phyloP scores from a whole-genome alignment of 2,329 filamentous ascomycete species.

The Alternaria brassicae region DNA sequence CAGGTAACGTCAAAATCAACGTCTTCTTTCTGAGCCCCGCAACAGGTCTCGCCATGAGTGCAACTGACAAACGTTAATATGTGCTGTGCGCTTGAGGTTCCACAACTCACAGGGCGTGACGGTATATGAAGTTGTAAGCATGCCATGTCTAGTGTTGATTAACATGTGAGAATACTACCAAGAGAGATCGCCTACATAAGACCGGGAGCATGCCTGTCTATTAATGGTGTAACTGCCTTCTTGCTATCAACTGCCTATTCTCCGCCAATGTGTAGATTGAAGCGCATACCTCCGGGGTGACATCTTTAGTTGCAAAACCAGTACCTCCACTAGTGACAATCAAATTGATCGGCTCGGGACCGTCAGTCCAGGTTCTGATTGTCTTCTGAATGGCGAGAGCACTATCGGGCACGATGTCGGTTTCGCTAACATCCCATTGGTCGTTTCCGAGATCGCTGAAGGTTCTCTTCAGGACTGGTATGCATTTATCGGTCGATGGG shows the following conservation, averaged over 20 bases:
- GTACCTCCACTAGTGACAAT: constrained; percentile 92
- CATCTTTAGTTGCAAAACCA: constrained; percentile 84
- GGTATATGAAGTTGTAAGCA: constrained; percentile 82
- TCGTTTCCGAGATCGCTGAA: constrained; percentile 71
- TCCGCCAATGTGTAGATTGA: background rate
- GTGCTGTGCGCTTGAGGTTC: background rate
- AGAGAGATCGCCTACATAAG: constrained; percentile 66
- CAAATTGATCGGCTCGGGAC: constrained; percentile 68
- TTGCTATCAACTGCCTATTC: constrained; percentile 6
- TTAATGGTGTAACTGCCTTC: constrained; percentile 77
- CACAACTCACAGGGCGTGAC: constrained; percentile 83
- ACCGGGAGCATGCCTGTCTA: constrained; percentile 86
- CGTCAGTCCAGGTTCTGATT: constrained; percentile 76
- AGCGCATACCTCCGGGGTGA: constrained; percentile 80
- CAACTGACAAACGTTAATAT: constrained; percentile 66
- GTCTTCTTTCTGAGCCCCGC: constrained; percentile 84
- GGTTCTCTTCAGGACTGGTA: constrained; percentile 69
- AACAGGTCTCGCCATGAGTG: constrained; percentile 93
- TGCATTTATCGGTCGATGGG: constrained; percentile 78
- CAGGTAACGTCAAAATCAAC: constrained; percentile 86
- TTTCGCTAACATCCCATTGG: constrained; percentile 74
- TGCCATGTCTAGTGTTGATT: constrained; percentile 70
- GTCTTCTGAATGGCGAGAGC: constrained; percentile 75
- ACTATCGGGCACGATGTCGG: constrained; percentile 81
- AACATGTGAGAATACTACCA: constrained; percentile 8